These are phyloP conservation scores for Nymphaea colorata DNA, from an alignment of 164 flowering plant species.

Conservation along the genomic window DNA sequence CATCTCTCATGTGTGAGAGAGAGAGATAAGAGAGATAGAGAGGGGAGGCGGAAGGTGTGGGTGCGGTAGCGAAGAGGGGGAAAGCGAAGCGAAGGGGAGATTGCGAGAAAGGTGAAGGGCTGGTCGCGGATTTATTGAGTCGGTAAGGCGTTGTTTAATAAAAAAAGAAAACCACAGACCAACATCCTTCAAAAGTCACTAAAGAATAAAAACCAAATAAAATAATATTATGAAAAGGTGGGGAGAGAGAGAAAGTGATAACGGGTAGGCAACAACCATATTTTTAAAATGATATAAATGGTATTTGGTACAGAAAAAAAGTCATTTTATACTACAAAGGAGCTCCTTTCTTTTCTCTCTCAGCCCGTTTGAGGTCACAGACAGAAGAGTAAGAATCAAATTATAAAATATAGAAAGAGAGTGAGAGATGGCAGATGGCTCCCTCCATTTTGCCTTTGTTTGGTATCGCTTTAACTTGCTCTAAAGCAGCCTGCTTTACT, in stretches of 20 bases:
- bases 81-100: neutral
- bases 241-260: neutral
- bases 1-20: too few species aligned
- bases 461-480: neutral
- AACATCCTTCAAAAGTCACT: neutral
- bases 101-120: neutral
- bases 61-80: neutral
- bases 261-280: too few species aligned
- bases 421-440: neutral
- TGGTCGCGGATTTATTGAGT: neutral
- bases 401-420: neutral
- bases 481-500: neutral
- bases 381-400: too few species aligned
- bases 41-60: conserved; percentile 1
- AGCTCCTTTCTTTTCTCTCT: too few species aligned
- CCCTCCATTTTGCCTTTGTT: neutral
- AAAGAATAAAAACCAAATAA: neutral
- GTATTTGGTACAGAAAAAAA: too few species aligned
- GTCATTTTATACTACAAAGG: too few species aligned
- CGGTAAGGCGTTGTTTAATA: neutral
- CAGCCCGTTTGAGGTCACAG: too few species aligned
- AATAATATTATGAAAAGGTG: too few species aligned
- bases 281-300: too few species aligned
- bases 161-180: neutral
- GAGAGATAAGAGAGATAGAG: conserved; percentile 3